Percentiles rank a stretch among this genome's conserved stretches.
These are phyloP conservation scores for Nitzschia palea DNA, from an alignment of 108 stramenopile genomes.

Conservation along the genomic window DNA sequence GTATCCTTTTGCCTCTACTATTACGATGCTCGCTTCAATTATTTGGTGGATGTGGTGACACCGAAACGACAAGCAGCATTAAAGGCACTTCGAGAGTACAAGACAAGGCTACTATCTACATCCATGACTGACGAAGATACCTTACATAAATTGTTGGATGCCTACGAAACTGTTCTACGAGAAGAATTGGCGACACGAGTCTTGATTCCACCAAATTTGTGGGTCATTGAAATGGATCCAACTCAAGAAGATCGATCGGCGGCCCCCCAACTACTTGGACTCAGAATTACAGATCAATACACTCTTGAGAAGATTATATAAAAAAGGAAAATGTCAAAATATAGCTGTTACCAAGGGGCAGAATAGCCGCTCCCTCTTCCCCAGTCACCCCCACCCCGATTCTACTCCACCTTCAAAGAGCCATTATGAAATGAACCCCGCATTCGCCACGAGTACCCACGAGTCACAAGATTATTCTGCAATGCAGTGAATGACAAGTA, in stretches of 20 bases:
- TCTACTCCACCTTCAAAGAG: no score
- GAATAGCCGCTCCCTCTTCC: no score
- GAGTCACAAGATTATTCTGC: no score
- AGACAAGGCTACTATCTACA: background rate
- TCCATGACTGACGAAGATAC: background rate
- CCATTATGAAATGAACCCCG: no score
- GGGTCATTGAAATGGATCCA: constrained; percentile 1
- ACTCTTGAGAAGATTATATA: background rate
- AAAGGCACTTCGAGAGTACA: background rate
- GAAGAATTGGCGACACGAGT: constrained; percentile 3
- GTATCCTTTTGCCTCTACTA: background rate
- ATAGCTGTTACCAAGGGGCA: no score
- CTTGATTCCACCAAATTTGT: background rate
- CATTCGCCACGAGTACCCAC: no score
- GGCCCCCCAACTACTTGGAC: background rate
- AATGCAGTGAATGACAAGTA: no score
- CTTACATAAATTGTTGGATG: background rate
- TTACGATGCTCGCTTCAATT: background rate
- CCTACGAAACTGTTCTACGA: background rate
- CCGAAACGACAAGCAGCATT: constrained; percentile 1
- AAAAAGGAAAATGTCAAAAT: no score
- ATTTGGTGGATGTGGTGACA: constrained; percentile 4
- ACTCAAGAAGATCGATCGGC: background rate
- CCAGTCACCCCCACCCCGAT: no score
- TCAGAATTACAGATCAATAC: background rate